Conservation (phyloP, 352 stramenopile genomes). For the Globisporangium perplexum region DNA sequence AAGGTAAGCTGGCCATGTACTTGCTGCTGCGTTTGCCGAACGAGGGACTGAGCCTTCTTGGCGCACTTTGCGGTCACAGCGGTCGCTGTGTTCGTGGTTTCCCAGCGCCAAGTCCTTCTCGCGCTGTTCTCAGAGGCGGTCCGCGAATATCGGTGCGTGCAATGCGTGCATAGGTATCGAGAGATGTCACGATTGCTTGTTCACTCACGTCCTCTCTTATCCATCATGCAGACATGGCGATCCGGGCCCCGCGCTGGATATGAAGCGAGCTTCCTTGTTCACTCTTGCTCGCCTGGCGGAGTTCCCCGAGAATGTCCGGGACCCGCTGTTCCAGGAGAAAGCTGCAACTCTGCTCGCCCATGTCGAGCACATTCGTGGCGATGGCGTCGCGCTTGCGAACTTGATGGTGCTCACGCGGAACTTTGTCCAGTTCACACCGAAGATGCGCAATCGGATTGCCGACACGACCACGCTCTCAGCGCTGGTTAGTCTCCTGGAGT, state of each 20-base stretch:
- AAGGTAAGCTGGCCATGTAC: not conserved
- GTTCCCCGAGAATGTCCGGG: constrained; percentile 15
- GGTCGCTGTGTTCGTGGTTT: constrained; percentile 7
- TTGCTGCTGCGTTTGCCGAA: not conserved
- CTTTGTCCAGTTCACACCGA: constrained; percentile 17
- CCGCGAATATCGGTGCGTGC: not conserved
- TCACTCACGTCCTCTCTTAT: not conserved
- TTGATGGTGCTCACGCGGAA: constrained; percentile 22
- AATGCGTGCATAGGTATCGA: not conserved
- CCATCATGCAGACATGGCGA: too few relatives aligned
- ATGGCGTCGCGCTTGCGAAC: constrained; percentile 18
- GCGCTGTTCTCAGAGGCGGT: constrained; percentile 4
- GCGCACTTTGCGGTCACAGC: not conserved
- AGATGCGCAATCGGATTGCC: constrained; percentile 18
- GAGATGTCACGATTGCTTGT: not conserved
- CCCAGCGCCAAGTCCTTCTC: constrained; percentile 9
- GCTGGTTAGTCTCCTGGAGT: constrained; percentile 4
- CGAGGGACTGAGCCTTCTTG: not conserved
- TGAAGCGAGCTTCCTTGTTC: constrained; percentile 24
- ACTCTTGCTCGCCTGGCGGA: constrained; percentile 24
- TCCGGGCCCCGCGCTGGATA: not conserved
- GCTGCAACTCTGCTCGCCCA: constrained; percentile 14
- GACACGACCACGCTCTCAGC: constrained; percentile 12
- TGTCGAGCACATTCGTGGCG: not conserved
- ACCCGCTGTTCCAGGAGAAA: constrained; percentile 27